A percentile compares a stretch with the other conserved stretches of the same genome.
phyloP scores from a whole-genome alignment of 2,329 filamentous ascomycete genomes.

The Balansia obtecta region DNA sequence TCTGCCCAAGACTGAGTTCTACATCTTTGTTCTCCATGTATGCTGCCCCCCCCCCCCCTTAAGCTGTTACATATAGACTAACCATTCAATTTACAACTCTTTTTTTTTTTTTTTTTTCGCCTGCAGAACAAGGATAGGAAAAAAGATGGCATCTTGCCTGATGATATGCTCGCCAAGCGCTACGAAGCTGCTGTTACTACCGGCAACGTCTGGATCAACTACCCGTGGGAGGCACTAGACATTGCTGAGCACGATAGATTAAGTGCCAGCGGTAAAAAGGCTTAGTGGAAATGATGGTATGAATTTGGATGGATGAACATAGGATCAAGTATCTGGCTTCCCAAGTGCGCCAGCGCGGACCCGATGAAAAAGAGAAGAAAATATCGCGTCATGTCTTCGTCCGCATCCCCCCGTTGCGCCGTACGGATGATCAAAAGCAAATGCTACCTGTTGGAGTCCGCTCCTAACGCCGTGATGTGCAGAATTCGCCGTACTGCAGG shows the following conservation, averaged over 20 bases:
- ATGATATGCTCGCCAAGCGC: conserved; percentile 61
- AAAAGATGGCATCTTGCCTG: conserved; percentile 81
- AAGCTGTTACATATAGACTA: too few species aligned
- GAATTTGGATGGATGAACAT: neutral
- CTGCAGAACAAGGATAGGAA: conserved; percentile 85
- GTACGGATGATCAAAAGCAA: too few species aligned
- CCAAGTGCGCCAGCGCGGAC: neutral
- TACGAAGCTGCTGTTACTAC: conserved; percentile 84
- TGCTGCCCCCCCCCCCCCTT: conserved; percentile 28
- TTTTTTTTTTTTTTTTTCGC: neutral
- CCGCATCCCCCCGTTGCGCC: too few species aligned
- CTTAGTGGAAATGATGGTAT: neutral
- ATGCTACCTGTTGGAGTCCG: neutral
- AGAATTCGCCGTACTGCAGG: neutral
- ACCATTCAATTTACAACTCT: too few species aligned
- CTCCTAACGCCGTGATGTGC: neutral
- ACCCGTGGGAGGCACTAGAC: conserved; percentile 92
- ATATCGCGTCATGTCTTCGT: neutral
- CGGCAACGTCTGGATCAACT: conserved; percentile 95
- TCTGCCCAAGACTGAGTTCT: conserved; percentile 66
- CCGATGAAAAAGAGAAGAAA: neutral
- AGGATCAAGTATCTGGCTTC: conserved; percentile 3
- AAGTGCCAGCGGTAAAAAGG: conserved; percentile 34
- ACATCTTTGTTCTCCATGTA: conserved; percentile 90
- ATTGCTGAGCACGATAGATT: conserved; percentile 82